Percentiles rank a stretch among this genome's conserved stretches.
These are phyloP conservation scores for Mucor saturninus DNA, from an alignment of 371 early-diverging fungal species.

Conservation along the genomic window DNA sequence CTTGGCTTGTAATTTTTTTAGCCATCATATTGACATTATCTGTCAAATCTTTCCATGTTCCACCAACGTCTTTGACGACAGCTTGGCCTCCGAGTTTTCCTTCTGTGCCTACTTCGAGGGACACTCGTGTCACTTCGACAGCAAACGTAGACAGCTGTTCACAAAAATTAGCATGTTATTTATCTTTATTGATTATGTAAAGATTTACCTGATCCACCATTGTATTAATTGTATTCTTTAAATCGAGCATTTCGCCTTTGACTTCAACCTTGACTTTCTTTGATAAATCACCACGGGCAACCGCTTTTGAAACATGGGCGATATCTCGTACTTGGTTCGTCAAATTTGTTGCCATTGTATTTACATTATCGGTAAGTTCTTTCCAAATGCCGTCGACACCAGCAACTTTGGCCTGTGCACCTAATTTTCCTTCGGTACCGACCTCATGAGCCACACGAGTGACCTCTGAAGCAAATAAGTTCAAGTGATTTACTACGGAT, in stretches of 20 bases:
- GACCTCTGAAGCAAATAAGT: slow-evolving; percentile 59
- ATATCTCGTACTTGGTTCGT: slow-evolving; percentile 67
- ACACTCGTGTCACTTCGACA: slow-evolving; percentile 61
- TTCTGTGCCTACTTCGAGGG: slow-evolving; percentile 49
- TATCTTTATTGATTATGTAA: not conserved
- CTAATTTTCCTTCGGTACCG: slow-evolving; percentile 57
- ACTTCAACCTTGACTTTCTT: slow-evolving; percentile 59
- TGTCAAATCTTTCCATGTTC: slow-evolving; percentile 58
- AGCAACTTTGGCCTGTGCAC: slow-evolving; percentile 52
- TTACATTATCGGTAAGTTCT: slow-evolving; percentile 69
- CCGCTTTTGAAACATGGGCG: slow-evolving; percentile 60
- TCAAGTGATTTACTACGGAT: slow-evolving; percentile 48
- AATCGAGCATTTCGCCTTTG: slow-evolving; percentile 65
- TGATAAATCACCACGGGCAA: slow-evolving; percentile 60
- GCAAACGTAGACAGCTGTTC: slow-evolving; percentile 52
- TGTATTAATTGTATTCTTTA: slow-evolving; percentile 69
- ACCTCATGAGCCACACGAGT: slow-evolving; percentile 59
- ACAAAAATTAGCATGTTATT: not conserved
- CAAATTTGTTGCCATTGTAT: slow-evolving; percentile 58
- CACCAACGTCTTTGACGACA: slow-evolving; percentile 52
- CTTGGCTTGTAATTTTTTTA: slow-evolving; percentile 34
- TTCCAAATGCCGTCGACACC: slow-evolving; percentile 70
- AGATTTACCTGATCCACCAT: slow-evolving; percentile 64
- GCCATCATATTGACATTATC: slow-evolving; percentile 54
- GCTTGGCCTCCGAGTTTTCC: slow-evolving; percentile 67